Evolutionary conservation across 2,329 filamentous ascomycete genomes (phyloP).

Genomic region (Colletotrichum ledebouriae): DNA sequence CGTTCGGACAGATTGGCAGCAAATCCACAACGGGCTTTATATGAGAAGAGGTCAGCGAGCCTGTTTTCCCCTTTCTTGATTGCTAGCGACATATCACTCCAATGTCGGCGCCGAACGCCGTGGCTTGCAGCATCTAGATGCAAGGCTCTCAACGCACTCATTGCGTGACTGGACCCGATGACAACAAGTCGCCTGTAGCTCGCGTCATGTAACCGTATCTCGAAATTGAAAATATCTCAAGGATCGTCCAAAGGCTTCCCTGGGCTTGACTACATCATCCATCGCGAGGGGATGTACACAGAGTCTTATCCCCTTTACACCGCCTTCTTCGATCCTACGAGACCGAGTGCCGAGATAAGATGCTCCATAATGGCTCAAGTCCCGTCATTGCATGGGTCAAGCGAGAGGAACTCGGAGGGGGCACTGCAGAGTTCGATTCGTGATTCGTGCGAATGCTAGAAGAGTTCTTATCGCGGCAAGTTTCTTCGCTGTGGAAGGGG

Average conservation of each 20-base stretch:
- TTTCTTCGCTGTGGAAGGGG: not conserved
- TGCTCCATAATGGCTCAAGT: not conserved
- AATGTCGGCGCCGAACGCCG: too few relatives aligned
- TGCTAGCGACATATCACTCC: too few relatives aligned
- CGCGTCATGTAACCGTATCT: not conserved
- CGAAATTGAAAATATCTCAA: not conserved
- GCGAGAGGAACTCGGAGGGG: not conserved
- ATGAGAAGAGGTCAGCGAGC: too few relatives aligned
- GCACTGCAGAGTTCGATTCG: not conserved
- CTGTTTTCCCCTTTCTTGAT: too few relatives aligned
- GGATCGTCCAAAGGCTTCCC: not conserved
- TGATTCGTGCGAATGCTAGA: not conserved
- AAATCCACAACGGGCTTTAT: too few relatives aligned
- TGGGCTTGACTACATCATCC: not conserved
- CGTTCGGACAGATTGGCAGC: too few relatives aligned
- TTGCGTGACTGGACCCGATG: too few relatives aligned
- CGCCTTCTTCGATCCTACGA: not conserved
- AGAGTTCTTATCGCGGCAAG: not conserved
- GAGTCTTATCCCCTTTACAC: slow-evolving; percentile 8
- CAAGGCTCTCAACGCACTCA: too few relatives aligned
- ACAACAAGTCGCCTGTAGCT: not conserved
- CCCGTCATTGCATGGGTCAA: slow-evolving; percentile 2
- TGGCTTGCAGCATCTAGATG: too few relatives aligned
- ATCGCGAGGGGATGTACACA: not conserved
- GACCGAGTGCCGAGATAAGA: not conserved